Percentiles rank a stretch among this genome's conserved stretches.
These are phyloP conservation scores for Microsporum audouinii DNA, from an alignment of 2,329 filamentous ascomycete species.

Conservation along the genomic window DNA sequence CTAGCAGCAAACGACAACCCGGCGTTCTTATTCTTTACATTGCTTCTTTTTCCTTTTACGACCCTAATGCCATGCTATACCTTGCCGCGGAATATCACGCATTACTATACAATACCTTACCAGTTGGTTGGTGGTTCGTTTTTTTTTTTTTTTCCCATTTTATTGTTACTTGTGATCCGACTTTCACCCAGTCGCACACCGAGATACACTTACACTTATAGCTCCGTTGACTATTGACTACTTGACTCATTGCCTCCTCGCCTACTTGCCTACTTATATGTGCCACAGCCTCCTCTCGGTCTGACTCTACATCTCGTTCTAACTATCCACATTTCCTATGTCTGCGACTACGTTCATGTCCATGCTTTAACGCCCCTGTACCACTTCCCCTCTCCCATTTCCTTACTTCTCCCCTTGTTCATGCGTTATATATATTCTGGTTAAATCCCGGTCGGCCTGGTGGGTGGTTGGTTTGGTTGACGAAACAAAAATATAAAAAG, in stretches of 20 bases:
- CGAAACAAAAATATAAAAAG: neutral
- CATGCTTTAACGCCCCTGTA: constrained; percentile 3
- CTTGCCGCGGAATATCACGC: neutral
- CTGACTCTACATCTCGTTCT: neutral
- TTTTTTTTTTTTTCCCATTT: neutral
- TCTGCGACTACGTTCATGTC: neutral
- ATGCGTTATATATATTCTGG: neutral
- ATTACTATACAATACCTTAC: neutral
- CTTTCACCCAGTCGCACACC: neutral
- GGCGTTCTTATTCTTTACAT: neutral
- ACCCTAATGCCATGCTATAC: constrained; percentile 1
- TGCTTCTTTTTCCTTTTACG: constrained; percentile 15
- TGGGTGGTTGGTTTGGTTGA: constrained; percentile 2
- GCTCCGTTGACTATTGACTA: neutral
- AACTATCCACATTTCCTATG: neutral
- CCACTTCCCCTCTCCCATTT: neutral
- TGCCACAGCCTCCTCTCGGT: neutral
- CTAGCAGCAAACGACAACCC: neutral
- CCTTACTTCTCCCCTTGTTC: neutral
- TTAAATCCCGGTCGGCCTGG: neutral
- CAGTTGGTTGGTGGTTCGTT: constrained; percentile 2
- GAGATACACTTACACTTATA: neutral
- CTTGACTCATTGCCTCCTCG: neutral
- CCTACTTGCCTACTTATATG: neutral
- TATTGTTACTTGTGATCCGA: neutral